Evolutionary conservation across 495 filamentous ascomycete species (phyloP), one percentile per base, ranked within the genome.

Genomic region (Hypoxylon fuscum): DNA sequence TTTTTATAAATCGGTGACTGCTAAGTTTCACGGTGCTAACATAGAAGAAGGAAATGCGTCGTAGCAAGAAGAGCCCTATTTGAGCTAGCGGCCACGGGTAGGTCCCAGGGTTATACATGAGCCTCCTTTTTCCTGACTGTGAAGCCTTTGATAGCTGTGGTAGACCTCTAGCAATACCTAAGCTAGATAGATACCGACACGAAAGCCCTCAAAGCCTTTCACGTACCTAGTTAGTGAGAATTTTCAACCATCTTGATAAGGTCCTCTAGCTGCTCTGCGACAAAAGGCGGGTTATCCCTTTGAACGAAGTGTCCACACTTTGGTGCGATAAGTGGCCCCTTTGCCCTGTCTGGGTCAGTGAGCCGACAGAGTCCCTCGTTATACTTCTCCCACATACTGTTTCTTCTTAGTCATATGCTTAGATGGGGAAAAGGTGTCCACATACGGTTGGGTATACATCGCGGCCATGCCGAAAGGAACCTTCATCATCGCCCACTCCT

Each of bases 271-370:
- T 80, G 73, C 34, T 71, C 62, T 1, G 70, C 70, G 6, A 83
- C 81, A 55, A 83, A 78, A 41, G 60, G 52, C 17, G 80, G 79
- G 46, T 77, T 76, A 60, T 82, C 80, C 52, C 68, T 76, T 55
- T 83, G 82, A 6, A 85, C 64, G 53, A 83, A 83, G 62, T 83
- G 82, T 0, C 82, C 78, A 37, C 72, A 75, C 1, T 68, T 71
- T 7, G 74, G 72, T 5, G 80, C 79, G 17, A 73, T 65, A 14
- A 83, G 44, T 14, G 78, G 78, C 10, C 80, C 81, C 55, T 76
- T 78, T n/a, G 72, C 73, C 42, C 66, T 67, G 38, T 74, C 72
- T 17, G 55, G 52, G 35, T 77, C 75, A 5, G 79, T 81, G 32
- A 83, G 59, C n/a, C 27, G 12, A 32, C 58, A 71, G 37, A 84